Conservation (phyloP, 148 eudicot species). For the Fagopyrum tataricum region DNA sequence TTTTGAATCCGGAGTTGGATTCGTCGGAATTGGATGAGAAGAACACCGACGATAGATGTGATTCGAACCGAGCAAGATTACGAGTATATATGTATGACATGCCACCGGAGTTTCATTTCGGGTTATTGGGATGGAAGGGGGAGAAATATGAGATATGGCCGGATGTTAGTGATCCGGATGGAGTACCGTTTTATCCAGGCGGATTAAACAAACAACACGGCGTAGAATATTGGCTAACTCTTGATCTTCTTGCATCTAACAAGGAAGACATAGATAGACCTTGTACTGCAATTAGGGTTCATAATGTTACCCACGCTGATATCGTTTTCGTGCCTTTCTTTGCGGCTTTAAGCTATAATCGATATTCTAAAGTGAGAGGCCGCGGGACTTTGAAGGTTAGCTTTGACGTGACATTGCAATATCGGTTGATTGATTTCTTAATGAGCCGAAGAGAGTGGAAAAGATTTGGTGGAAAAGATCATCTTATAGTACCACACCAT, state of each 20-base stretch:
- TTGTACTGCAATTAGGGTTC: conserved; percentile 54
- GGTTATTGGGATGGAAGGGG: conserved; percentile 62
- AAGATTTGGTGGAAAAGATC: conserved; percentile 58
- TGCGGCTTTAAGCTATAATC: conserved; percentile 76
- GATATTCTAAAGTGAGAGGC: conserved; percentile 43
- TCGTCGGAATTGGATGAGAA: conserved; percentile 2
- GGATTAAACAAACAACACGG: conserved; percentile 93
- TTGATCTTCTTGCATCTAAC: conserved; percentile 61
- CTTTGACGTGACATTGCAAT: conserved; percentile 53
- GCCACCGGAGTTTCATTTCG: conserved; percentile 86
- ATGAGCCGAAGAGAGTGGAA: conserved; percentile 60
- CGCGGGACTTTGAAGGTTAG: conserved; percentile 40
- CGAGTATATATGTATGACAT: conserved; percentile 89
- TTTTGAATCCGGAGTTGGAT: neutral
- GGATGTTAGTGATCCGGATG: conserved; percentile 31
- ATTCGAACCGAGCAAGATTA: conserved; percentile 19
- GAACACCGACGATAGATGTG: neutral
- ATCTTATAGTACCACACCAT: conserved; percentile 82
- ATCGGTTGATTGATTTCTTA: conserved; percentile 17
- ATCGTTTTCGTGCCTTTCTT: conserved; percentile 93
- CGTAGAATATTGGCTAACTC: conserved; percentile 91
- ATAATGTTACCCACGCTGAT: conserved; percentile 78
- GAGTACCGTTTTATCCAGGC: conserved; percentile 75
- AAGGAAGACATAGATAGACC: conserved; percentile 8
- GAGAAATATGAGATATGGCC: conserved; percentile 66